Base-by-base conservation (phyloP, 352 stramenopile species). In the Phytophthora macrochlamydospora region DNA sequence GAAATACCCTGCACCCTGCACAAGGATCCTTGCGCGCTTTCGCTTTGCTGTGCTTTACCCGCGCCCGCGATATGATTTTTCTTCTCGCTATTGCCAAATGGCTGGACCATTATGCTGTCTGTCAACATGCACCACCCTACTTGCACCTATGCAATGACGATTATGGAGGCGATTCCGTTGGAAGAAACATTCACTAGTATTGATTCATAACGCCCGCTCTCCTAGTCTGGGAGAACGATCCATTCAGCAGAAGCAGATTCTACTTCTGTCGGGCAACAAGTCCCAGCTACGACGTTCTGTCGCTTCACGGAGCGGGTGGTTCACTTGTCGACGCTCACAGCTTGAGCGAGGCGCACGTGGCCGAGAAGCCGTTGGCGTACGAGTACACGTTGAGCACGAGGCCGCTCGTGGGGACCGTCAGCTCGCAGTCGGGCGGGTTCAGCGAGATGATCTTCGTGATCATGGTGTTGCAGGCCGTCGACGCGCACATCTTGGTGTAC, bases 321-420 rank as follows among this genome's bases (percentile, higher is more conserved):
- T 24, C 18, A 24, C 18, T 24, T 24, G 18, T 24, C 18, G 18
- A 24, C 18, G 18, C 18, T 24, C 18, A 49, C 14, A n/a, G 7
- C 43, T n/a, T 29, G 12, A 49, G 14, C 43, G 43, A 49, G 29
- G 43, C 13, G 43, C 43, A 49, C 43, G 43, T 49, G 43, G 43
- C 2, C 32, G 56, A 62, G 58, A 75, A 75, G 24, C 49, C 58
- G 57, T 68, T 75, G 28, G 62, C 67, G 51, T 67, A 65, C 58
- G 46, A 54, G 57, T 75, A 65, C 9, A 75, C 62, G 56, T 75
- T 71, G 32, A 75, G 40, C 44, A 63, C 66, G 24, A 74, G 60
- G 28, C 66, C 66, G 52, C 67, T 71, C 18, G 60, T 74, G 3
- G 66, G 66, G 30, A 75, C 63, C 48, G 63, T 70, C 40, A 75